Conservation (phyloP, 495 filamentous ascomycete genomes). For the Hypoxylon cercidicola region DNA sequence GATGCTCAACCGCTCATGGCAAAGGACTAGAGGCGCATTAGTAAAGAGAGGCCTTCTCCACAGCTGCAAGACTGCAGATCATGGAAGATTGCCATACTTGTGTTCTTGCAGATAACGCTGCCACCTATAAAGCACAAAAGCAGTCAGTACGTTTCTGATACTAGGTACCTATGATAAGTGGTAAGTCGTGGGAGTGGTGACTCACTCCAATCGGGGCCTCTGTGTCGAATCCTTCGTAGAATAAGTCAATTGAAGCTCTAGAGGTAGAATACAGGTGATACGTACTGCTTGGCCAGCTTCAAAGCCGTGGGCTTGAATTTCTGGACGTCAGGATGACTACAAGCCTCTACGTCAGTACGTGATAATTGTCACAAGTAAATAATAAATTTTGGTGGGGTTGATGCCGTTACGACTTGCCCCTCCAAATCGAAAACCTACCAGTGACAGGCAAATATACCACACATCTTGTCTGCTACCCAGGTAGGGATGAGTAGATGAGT, state of each 20-base stretch:
- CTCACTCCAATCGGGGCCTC: conserved; percentile 99
- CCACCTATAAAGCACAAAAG: conserved; percentile 68
- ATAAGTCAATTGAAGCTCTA: conserved; percentile 51
- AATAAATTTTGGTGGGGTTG: conserved; percentile 41
- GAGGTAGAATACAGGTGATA: conserved; percentile 33
- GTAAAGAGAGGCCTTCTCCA: conserved; percentile 34
- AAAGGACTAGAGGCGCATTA: conserved; percentile 74
- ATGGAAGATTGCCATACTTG: conserved; percentile 66
- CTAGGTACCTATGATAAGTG: no score
- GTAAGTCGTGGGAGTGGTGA: conserved; percentile 31
- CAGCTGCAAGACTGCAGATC: background rate
- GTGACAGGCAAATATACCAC: conserved; percentile 96
- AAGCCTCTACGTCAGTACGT: conserved; percentile 35
- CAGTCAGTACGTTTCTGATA: conserved; percentile 32
- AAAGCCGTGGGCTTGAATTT: conserved; percentile 97
- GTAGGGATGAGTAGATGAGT: conserved; percentile 2
- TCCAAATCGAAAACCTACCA: conserved; percentile 71
- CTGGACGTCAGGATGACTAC: conserved; percentile 91
- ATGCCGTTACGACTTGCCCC: conserved; percentile 40
- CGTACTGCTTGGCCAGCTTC: conserved; percentile 94
- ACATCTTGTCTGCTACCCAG: conserved; percentile 63
- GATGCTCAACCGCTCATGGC: conserved; percentile 96
- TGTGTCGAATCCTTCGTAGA: conserved; percentile 81
- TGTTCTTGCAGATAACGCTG: conserved; percentile 86
- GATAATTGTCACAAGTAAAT: conserved; percentile 33